Base-by-base conservation (phyloP, 139 green algal genomes). In the Ettlia oleoabundans region DNA sequence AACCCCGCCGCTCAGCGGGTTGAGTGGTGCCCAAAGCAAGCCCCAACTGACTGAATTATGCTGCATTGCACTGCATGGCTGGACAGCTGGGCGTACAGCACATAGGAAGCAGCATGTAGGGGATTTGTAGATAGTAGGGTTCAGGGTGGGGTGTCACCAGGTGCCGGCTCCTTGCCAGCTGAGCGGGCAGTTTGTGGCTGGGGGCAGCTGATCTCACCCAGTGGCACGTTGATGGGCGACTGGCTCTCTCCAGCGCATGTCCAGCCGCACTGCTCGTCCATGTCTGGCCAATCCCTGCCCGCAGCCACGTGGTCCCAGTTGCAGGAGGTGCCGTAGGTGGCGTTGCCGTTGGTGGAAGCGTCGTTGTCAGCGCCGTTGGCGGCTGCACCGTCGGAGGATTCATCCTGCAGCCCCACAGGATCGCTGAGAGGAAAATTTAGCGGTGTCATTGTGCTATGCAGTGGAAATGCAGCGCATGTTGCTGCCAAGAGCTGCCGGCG, bases 211-310 rank as follows among this genome's bases (percentile, higher is more conserved):
- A 32, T 8, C 73, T 80, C 71, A 80, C 73, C 24, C 33, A 51
- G 13, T 30, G 53, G 52, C 5, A 80, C 35, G 73, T 80, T 80
- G 73, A 80, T 68, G 35, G 73, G 73, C 7, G 52, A 69, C 73
- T 80, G 73, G 53, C 52, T 69, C 13, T 40, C 15, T 33, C 73
- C 73, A 52, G n/a, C 53, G 53, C 73, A 80, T 22, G 52, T 68
- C 52, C 53, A 80, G 52, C 10, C 22, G 73, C 73, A 80, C 8
- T 26, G 21, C 24, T 38, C 30, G 37, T 80, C 73, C 3, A 30
- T 33, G 4, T 9, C 69, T 18, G 69, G 69, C 69, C 43, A 77
- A 42, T 77, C 69, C 38, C 38, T 22, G 38, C 67, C 67, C 2
- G 67, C 67, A 37, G n/a, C 33, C 13, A 47, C 18, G 40, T 75